Base-by-base conservation (phyloP, 495 filamentous ascomycete species). In the Tuber melanosporum region DNA sequence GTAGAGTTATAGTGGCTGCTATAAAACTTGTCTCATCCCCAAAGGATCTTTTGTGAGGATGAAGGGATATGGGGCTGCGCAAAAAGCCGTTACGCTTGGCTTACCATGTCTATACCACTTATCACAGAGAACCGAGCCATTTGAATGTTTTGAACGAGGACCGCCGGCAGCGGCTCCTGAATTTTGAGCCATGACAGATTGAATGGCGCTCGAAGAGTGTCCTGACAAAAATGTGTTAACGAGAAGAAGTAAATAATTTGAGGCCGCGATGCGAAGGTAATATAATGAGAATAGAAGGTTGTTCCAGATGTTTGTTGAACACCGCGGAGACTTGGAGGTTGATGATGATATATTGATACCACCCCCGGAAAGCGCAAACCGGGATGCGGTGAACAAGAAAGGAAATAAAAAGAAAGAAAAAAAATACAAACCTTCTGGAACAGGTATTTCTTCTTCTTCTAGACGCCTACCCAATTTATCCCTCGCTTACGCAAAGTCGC, bases 81-180 rank as follows among this genome's bases (percentile, higher is more conserved):
- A n/a, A 17, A 39, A 71, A 44, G 41, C 39, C 26, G 36, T 70
- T 36, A 73, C 15, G 32, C 47, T 36, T 41, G 7, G 7, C 70
- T 79, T 73, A 80, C 78, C 73, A 39, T 76, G n/a, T 26, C 47
- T 52, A 43, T 79, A 41, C 36, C 47, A 75, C 49, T n/a, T 80
- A 20, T 79, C 73, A 62, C 78, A 80, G 8, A 80, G 41, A 12
- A 73, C 22, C 66, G 78, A 80, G 42, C 78, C 78, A 73, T 80
- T 80, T 4, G n/a, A 0, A 66, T 66, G 57, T 32, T 15, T 32
- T 32, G 57, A 66, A 17, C 57, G 57, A 32, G 57, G 26, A 17
- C n/a, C 26, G 57, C 57, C 26, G 10, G 26, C 10, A 32, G n/a
- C 26, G 57, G 26, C 57, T 66, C 3, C 57, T 66, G 26, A 17